These are phyloP conservation scores for Yamadazyma aaseri DNA, from an alignment of 1,139 yeast genomes.

Conservation along the genomic window DNA sequence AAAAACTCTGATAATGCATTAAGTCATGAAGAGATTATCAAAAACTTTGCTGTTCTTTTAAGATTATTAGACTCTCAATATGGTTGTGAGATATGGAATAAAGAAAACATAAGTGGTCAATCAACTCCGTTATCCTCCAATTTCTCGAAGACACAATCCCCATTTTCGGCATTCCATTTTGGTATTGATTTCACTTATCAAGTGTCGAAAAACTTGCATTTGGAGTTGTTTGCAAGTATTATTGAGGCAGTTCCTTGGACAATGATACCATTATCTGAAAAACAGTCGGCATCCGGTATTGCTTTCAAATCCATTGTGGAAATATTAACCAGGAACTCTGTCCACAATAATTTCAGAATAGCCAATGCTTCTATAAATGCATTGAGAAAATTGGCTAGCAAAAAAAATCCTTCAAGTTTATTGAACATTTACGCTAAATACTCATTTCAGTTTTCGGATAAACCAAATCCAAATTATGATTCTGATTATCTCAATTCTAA, in stretches of 20 bases:
- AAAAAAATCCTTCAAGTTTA: constrained; percentile 68
- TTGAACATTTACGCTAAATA: constrained; percentile 75
- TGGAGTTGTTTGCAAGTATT: constrained; percentile 68
- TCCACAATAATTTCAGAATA: constrained; percentile 62
- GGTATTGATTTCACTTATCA: constrained; percentile 43
- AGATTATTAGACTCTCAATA: constrained; percentile 59
- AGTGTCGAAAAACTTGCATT: constrained; percentile 35
- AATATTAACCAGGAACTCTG: constrained; percentile 69
- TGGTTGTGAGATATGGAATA: constrained; percentile 43
- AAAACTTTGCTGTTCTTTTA: constrained; percentile 57
- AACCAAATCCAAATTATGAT: constrained; percentile 48
- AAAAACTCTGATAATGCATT: constrained; percentile 46
- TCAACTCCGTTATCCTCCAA: constrained; percentile 16
- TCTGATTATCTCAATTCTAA: constrained; percentile 53
- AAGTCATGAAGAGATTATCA: constrained; percentile 74
- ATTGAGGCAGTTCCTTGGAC: constrained; percentile 74
- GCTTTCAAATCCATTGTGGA: constrained; percentile 67
- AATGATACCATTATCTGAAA: constrained; percentile 39
- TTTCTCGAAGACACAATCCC: constrained; percentile 23
- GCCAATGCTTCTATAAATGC: constrained; percentile 64
- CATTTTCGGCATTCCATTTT: constrained; percentile 52
- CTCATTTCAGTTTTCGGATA: constrained; percentile 79
- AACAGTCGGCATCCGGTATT: constrained; percentile 34
- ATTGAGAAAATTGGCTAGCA: constrained; percentile 62
- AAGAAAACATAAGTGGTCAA: constrained; percentile 15